Evolutionary conservation across 1,284 basidiomycete genomes (phyloP), one percentile per base, ranked within the genome.

Genomic region (Trichosporon sp.): DNA sequence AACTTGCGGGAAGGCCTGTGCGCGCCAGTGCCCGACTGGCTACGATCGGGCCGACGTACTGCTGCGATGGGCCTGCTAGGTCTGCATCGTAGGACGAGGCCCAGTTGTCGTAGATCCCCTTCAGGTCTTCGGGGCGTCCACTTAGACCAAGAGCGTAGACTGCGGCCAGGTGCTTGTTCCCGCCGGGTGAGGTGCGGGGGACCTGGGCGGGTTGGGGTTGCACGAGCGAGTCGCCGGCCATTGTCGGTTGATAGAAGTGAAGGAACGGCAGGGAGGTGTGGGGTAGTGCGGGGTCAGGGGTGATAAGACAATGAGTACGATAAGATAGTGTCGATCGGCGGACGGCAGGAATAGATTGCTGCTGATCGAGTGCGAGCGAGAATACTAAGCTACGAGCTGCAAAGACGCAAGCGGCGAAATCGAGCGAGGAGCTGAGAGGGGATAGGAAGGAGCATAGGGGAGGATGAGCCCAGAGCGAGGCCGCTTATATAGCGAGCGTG

Each of bases 201-300:
- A n/a, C n/a, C n/a, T n/a, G n/a, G n/a, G n/a, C n/a, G n/a, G n/a
- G n/a, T n/a, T n/a, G n/a, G n/a, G n/a, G n/a, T n/a, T 29, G 49
- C 19, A 74, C 67, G 68, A 79, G 72, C 4, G 69, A 67, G 46
- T 77, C 66, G 54, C 74, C 75, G 31, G 75, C 74, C 56, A 72
- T 72, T 1, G 68, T 68, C 8, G 74, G 73, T 65, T 77, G 73
- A 2, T 25, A 23, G 19, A 23, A 3, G 44, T 23, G 4, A 25
- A 2, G 49, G 25, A 23, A 11, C 14, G 46, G 46, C 9, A 14
- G 23, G 16, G 46, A 13, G n/a, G 40, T 44, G 40, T 10, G 40
- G 40, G 40, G 40, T 44, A 44, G 40, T 44, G 40, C 9, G 40
- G 40, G 40, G 40, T 21, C 19, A 4, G 14, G 37, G 14, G 40